Percentiles rank a stretch among this genome's conserved stretches.
phyloP scores from a whole-genome alignment of 2,329 filamentous ascomycete species.

The Beauveria bassiana region DNA sequence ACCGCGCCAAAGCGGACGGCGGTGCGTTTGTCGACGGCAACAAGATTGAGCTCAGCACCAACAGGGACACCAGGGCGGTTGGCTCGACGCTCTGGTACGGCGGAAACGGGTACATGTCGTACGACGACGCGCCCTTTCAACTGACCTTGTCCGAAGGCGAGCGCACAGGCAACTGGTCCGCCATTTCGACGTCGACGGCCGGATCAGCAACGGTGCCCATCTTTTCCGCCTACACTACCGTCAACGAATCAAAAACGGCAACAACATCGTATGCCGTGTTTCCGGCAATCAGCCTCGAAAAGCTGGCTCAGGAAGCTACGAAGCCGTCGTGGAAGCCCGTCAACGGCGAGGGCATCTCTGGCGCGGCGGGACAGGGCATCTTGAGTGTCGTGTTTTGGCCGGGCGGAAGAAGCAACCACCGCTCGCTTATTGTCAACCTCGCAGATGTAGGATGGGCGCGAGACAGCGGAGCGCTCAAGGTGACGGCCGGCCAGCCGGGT shows the following conservation, averaged over 20 bases:
- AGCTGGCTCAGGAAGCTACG: constrained; percentile 11
- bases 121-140: constrained; percentile 14
- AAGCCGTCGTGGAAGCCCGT: constrained; percentile 14
- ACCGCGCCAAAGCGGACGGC: constrained; percentile 13
- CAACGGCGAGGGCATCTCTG: constrained; percentile 14
- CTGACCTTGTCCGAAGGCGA: constrained; percentile 16
- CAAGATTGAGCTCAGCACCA: background rate
- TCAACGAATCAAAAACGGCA: constrained; percentile 12
- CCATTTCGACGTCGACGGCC: constrained; percentile 17
- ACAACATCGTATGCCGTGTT: constrained; percentile 14
- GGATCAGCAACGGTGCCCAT: constrained; percentile 14
- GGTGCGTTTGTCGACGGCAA: constrained; percentile 13
- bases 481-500: constrained; percentile 14
- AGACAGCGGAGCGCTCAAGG: constrained; percentile 11
- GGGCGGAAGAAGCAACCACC: background rate
- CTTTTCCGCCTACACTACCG: constrained; percentile 17
- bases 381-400: constrained; percentile 18
- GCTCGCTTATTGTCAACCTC: constrained; percentile 14
- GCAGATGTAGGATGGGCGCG: constrained; percentile 14
- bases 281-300: constrained; percentile 12
- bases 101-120: constrained; percentile 17
- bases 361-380: constrained; percentile 12
- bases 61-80: background rate
- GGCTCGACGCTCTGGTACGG: constrained; percentile 15
- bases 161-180: constrained; percentile 18